Percentiles rank a stretch among this genome's conserved stretches.
phyloP scores from a whole-genome alignment of 164 flowering plant genomes.

The Dillenia turbinata region DNA sequence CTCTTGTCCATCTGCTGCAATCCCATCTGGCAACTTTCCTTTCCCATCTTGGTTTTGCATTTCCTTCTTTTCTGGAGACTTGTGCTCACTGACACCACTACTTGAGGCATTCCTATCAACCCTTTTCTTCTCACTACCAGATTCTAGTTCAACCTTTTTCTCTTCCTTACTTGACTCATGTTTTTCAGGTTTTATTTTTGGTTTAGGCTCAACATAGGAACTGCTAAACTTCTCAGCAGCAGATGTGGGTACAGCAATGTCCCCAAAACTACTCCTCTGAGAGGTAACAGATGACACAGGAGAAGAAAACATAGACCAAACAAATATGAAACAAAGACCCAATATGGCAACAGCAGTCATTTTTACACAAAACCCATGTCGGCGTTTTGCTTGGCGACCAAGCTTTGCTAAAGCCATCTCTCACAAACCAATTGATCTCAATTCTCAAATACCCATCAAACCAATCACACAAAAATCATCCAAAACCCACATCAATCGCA shows the following conservation, averaged over 20 bases:
- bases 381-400: conserved; percentile 61
- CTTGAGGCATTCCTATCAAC: conserved; percentile 21
- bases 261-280: conserved; percentile 71
- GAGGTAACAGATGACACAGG: conserved; percentile 46
- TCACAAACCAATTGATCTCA: background rate
- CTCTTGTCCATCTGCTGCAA: conserved; percentile 19
- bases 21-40: conserved; percentile 12
- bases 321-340: conserved; percentile 72
- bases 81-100: conserved; percentile 9
- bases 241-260: conserved; percentile 50
- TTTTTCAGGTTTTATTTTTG: conserved; percentile 10
- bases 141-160: conserved; percentile 21
- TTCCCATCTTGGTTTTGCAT: conserved; percentile 12
- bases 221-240: conserved; percentile 17
- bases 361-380: conserved; percentile 66
- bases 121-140: conserved; percentile 24
- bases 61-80: conserved; percentile 17
- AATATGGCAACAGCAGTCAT: conserved; percentile 57
- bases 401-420: conserved; percentile 51
- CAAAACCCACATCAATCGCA: no score
- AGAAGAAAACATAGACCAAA: conserved; percentile 69
- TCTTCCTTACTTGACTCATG: conserved; percentile 13
- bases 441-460: no score
- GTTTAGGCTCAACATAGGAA: conserved; percentile 12
- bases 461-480: no score